These are phyloP conservation scores for Carpinus fangiana DNA, from an alignment of 306 rosid species.

Conservation along the genomic window DNA sequence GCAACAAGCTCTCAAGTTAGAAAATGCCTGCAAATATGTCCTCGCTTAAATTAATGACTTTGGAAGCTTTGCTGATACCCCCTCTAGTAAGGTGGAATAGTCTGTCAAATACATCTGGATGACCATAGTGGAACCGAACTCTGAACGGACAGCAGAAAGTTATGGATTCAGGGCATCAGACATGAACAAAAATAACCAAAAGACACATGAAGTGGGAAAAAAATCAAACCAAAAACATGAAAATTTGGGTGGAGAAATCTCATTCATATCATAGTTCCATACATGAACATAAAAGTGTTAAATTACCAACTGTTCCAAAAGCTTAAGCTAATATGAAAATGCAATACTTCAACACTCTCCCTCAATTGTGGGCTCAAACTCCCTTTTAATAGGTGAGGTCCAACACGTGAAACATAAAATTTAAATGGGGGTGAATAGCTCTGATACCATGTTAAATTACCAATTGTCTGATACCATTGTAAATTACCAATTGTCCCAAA, in stretches of 20 bases:
- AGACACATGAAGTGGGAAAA: not conserved
- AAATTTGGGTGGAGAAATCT: not conserved
- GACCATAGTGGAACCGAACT: conserved; percentile 98
- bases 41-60: conserved; percentile 89
- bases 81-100: conserved; percentile 98
- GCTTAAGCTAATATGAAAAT: too few species aligned
- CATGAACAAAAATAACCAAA: conserved; percentile 5
- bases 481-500: too few species aligned
- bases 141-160: conserved; percentile 55
- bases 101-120: conserved; percentile 96
- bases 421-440: too few species aligned
- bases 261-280: not conserved
- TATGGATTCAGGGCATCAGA: conserved; percentile 16
- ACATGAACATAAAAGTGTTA: not conserved
- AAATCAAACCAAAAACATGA: not conserved
- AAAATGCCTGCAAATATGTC: conserved; percentile 95
- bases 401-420: too few species aligned
- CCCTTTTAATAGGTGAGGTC: too few species aligned
- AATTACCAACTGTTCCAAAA: too few species aligned
- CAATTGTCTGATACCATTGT: too few species aligned
- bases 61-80: conserved; percentile 96
- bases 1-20: conserved; percentile 8
- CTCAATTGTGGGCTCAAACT: too few species aligned
- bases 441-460: too few species aligned
- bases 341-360: too few species aligned